Evolutionary conservation across 495 filamentous ascomycete species (phyloP).

Genomic region (Hypomontagnella submonticulosa): DNA sequence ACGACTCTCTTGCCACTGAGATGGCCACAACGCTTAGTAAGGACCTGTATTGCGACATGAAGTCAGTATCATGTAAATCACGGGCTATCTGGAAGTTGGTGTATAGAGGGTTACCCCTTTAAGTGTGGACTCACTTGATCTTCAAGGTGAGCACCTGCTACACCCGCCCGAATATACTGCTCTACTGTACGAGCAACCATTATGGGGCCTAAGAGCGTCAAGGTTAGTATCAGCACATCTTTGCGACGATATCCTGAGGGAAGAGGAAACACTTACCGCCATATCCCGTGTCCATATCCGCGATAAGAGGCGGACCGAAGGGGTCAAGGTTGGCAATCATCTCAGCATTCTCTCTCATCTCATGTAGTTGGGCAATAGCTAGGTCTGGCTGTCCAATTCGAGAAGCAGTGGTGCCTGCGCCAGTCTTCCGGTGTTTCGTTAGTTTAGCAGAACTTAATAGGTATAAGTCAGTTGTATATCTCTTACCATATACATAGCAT

Average conservation of each 20-base stretch:
- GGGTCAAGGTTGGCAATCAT: slow-evolving; percentile 74
- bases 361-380: slow-evolving; percentile 68
- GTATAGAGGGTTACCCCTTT: too few relatives aligned
- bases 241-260: neutral
- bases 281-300: slow-evolving; percentile 73
- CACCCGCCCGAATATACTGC: slow-evolving; percentile 70
- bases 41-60: slow-evolving; percentile 16
- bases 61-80: slow-evolving; percentile 6
- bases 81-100: too few relatives aligned
- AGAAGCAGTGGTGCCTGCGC: slow-evolving; percentile 72
- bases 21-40: slow-evolving; percentile 72
- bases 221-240: neutral
- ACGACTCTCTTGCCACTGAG: slow-evolving; percentile 71
- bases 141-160: slow-evolving; percentile 76
- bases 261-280: slow-evolving; percentile 54
- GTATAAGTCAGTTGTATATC: neutral
- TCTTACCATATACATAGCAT: slow-evolving; percentile 73
- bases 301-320: slow-evolving; percentile 67
- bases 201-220: slow-evolving; percentile 57
- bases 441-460: neutral
- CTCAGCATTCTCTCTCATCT: slow-evolving; percentile 71
- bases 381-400: slow-evolving; percentile 71
- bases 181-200: slow-evolving; percentile 70
- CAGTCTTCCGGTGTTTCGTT: slow-evolving; percentile 59
- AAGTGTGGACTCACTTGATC: slow-evolving; percentile 64